Base-by-base conservation (phyloP, 306 rosid genomes). In the Styphnolobium japonicum region DNA sequence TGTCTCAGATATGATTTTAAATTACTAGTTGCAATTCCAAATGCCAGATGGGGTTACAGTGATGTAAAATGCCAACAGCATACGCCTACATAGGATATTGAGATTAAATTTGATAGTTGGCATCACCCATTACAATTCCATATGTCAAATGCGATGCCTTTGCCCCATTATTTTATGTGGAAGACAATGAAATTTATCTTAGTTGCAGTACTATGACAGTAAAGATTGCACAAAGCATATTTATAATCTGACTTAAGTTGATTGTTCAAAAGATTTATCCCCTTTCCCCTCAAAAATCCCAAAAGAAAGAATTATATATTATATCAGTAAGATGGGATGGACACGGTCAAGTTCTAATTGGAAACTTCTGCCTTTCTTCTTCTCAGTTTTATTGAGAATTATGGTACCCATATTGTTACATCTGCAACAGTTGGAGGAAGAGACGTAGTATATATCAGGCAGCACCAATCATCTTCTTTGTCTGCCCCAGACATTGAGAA, bases 401-500 rank as follows among this genome's bases (percentile, higher is more conserved):
- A 74, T 61, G 99, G 99, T 65, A 96, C 99, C 10, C 99, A 96
- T 87, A 86, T 96, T 67, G 92, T 96, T 82, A 89, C 96, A 11
- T 96, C 99, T 16, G 99, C 97, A 79, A 96, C 93, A 15, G 86
- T 96, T 56, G 99, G 99, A 64, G 99, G 98, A 73, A 87, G 96
- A 86, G 99, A 96, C 52, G 94, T 90, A 60, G 94, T 93, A 58
- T 96, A 96, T 83, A 81, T 96, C 82, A 86, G 98, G 90, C 99
- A 96, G 90, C 98, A 93, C 84, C 97, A 89, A 71, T 87, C 89
- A 73, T 96, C 99, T 78, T 81, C 88, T 81, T 90, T 96, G 86
- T 83, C 96, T 27, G 85, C 78, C 7, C 27, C 80, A 8, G 97
- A 96, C 77, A 93, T 96, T 73, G 92, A 96, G 82, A 87, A 67